phyloP scores from a whole-genome alignment of 768 basidiomycete genomes.

The Lentinula boryana region DNA sequence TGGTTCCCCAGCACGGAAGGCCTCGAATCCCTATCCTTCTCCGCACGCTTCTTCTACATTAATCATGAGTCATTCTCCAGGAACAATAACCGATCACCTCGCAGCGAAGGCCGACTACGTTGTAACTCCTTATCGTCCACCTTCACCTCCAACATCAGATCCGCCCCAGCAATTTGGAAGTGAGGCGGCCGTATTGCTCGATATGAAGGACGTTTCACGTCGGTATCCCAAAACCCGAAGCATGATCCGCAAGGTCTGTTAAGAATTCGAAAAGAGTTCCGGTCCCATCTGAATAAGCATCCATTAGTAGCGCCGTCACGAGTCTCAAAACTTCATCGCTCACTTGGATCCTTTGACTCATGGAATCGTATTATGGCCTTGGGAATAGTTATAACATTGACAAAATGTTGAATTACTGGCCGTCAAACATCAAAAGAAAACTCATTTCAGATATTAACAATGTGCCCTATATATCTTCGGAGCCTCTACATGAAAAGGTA shows the following conservation, averaged over 20 bases:
- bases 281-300: not conserved
- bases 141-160: not conserved
- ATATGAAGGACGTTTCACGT: not conserved
- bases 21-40: not conserved
- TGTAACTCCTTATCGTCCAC: not conserved
- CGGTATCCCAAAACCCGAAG: not conserved
- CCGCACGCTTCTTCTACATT: not conserved
- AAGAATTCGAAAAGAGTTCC: not conserved
- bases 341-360: not conserved
- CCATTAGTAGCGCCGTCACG: not conserved
- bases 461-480: not conserved
- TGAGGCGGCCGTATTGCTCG: not conserved
- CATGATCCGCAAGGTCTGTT: not conserved
- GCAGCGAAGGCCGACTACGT: not conserved
- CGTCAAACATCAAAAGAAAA: no score
- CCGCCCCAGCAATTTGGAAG: not conserved
- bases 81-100: not conserved
- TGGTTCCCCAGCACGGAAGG: not conserved
- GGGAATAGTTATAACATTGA: not conserved
- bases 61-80: no score
- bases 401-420: not conserved
- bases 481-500: not conserved
- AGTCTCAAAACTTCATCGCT: not conserved
- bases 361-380: not conserved
- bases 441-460: not conserved